Percentiles rank a stretch among this genome's conserved stretches.
Conservation (phyloP, 2,329 filamentous ascomycete genomes). For the Venturia effusa region DNA sequence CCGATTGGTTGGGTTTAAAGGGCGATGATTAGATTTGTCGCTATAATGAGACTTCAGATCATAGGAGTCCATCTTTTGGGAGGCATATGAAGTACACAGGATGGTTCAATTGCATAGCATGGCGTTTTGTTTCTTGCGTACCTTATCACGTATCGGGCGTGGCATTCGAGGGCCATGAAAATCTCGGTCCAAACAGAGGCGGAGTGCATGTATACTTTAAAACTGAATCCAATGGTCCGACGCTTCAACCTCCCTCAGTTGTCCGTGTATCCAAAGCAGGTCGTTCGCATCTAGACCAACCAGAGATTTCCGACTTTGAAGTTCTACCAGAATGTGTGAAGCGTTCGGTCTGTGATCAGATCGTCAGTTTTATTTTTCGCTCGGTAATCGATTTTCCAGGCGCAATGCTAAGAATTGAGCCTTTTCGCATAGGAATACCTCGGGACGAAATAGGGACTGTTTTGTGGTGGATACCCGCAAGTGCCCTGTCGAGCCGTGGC, state of each 20-base stretch:
- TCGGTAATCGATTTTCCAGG: too few species aligned
- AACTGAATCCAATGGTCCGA: too few species aligned
- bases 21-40: constrained; percentile 7
- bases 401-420: too few species aligned
- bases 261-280: too few species aligned
- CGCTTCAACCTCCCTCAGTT: too few species aligned
- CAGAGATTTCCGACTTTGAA: too few species aligned
- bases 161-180: not conserved
- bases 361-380: too few species aligned
- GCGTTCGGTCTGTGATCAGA: too few species aligned
- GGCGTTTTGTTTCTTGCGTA: not conserved
- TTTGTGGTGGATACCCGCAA: not conserved
- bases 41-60: not conserved
- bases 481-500: not conserved
- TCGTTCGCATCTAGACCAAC: too few species aligned
- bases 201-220: not conserved
- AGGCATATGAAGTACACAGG: not conserved
- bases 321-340: too few species aligned
- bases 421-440: not conserved
- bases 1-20: constrained; percentile 3
- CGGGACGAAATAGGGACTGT: not conserved
- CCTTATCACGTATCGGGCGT: not conserved
- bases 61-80: too few species aligned
- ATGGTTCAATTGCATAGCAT: not conserved
- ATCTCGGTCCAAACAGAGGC: not conserved